Conservation (phyloP, 345 rosid genomes). For the Salix dunnii region DNA sequence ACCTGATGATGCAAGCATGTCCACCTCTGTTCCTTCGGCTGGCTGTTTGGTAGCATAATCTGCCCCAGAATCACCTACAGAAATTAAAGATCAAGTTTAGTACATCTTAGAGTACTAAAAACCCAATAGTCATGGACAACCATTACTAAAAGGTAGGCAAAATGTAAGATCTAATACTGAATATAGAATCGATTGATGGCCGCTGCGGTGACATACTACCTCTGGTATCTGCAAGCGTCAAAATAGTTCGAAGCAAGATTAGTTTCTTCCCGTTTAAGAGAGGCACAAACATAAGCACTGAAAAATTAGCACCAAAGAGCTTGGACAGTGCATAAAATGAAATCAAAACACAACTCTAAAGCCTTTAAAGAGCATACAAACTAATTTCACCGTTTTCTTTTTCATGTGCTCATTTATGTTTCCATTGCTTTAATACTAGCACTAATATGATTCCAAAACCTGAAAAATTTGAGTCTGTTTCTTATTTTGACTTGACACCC, state of each 20-base stretch:
- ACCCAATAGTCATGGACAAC: not conserved
- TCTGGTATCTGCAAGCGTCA: constrained; percentile 29
- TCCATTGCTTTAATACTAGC: too few relatives aligned
- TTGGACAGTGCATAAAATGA: not conserved
- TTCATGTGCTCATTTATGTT: not conserved
- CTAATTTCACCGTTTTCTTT: too few relatives aligned
- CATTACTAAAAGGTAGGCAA: not conserved
- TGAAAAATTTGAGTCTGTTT: not conserved
- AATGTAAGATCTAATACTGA: constrained; percentile 23
- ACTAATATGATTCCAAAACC: too few relatives aligned
- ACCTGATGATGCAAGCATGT: constrained; percentile 59
- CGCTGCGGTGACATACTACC: constrained; percentile 34
- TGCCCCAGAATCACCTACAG: constrained; percentile 54
- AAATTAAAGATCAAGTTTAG: constrained; percentile 8
- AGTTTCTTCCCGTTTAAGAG: not conserved
- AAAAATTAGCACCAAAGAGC: not conserved
- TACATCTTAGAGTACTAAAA: constrained; percentile 6
- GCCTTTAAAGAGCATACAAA: too few relatives aligned
- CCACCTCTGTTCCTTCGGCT: constrained; percentile 48
- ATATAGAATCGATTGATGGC: constrained; percentile 31
- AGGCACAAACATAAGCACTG: constrained; percentile 6
- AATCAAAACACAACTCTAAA: not conserved
- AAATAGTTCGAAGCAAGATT: constrained; percentile 8
- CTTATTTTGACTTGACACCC: not conserved
- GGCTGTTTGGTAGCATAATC: constrained; percentile 34